A percentile compares a stretch with the other conserved stretches of the same genome.
Conservation (phyloP, 2,329 filamentous ascomycete genomes). For the Clonostachys rhizophaga region DNA sequence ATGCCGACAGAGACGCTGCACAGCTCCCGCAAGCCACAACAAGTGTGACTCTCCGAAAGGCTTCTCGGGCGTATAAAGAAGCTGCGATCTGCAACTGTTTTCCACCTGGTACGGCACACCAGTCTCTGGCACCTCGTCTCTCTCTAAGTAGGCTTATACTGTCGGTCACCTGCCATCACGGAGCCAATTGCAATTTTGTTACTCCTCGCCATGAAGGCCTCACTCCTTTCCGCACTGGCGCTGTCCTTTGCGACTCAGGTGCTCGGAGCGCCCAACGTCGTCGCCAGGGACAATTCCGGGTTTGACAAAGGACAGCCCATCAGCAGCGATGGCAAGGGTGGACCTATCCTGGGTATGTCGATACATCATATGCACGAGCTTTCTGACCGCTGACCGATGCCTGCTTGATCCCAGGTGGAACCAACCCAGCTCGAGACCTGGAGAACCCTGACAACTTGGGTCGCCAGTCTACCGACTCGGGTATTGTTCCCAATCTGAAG, state of each 20-base stretch:
- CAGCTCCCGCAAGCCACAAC: too few species aligned
- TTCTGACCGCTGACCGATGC: neutral
- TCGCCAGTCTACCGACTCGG: constrained; percentile 56
- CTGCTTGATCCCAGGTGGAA: constrained; percentile 47
- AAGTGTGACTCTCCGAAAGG: too few species aligned
- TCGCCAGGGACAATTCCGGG: constrained; percentile 13
- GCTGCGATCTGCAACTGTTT: too few species aligned
- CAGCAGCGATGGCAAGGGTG: constrained; percentile 53
- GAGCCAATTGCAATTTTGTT: neutral
- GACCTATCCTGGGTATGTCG: constrained; percentile 48
- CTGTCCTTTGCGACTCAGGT: constrained; percentile 4
- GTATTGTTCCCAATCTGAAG: constrained; percentile 62
- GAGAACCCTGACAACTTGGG: constrained; percentile 62
- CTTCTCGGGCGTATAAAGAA: too few species aligned
- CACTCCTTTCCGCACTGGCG: constrained; percentile 2
- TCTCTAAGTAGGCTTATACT: neutral
- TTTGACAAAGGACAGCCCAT: constrained; percentile 52
- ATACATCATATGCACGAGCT: neutral
- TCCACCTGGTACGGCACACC: too few species aligned
- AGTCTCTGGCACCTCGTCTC: neutral
- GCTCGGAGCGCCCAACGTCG: constrained; percentile 10
- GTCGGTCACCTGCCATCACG: neutral
- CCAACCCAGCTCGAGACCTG: constrained; percentile 55
- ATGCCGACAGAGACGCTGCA: too few species aligned
- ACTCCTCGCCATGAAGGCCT: constrained; percentile 5